A percentile compares a stretch with the other conserved stretches of the same genome.
phyloP scores from a whole-genome alignment of 1,139 yeast species.

The Hemisphaericaspora subhashii region DNA sequence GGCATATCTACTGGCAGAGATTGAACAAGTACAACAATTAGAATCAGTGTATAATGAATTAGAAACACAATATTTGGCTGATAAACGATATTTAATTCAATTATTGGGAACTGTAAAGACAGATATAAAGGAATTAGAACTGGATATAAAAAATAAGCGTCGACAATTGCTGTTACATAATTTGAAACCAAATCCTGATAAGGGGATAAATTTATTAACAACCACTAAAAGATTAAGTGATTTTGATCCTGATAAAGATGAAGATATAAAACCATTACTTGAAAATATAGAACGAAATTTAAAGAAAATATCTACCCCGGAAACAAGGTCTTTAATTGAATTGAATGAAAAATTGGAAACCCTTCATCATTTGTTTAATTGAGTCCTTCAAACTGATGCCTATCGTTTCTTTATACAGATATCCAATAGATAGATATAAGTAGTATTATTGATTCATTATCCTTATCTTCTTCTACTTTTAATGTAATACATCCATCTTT shows the following conservation, averaged over 20 bases:
- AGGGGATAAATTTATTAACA: constrained; percentile 7
- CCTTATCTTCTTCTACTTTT: constrained; percentile 13
- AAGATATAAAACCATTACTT: constrained; percentile 23
- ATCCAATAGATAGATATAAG: constrained; percentile 37
- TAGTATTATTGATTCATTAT: constrained; percentile 13
- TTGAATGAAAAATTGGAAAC: constrained; percentile 30
- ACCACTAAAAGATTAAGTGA: constrained; percentile 1
- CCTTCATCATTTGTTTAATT: constrained; percentile 27
- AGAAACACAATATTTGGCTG: constrained; percentile 29
- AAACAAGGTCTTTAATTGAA: constrained; percentile 19
- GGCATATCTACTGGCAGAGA: constrained; percentile 43
- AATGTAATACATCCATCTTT: constrained; percentile 38
- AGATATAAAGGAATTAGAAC: constrained; percentile 12
- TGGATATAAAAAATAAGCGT: constrained; percentile 13
- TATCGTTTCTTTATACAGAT: constrained; percentile 15
- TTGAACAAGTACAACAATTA: constrained; percentile 38
- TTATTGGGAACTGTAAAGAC: constrained; percentile 20
- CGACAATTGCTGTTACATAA: constrained; percentile 11
- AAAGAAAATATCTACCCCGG: constrained; percentile 16
- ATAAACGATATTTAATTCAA: constrained; percentile 32
- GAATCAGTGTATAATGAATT: constrained; percentile 27
- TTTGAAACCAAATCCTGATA: constrained; percentile 5
- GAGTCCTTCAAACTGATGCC: constrained; percentile 14
- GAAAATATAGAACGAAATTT: constrained; percentile 20
- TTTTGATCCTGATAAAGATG: constrained; percentile 29